These are phyloP conservation scores for Lipomyces kockii DNA, from an alignment of 805 yeast genomes.

Conservation along the genomic window DNA sequence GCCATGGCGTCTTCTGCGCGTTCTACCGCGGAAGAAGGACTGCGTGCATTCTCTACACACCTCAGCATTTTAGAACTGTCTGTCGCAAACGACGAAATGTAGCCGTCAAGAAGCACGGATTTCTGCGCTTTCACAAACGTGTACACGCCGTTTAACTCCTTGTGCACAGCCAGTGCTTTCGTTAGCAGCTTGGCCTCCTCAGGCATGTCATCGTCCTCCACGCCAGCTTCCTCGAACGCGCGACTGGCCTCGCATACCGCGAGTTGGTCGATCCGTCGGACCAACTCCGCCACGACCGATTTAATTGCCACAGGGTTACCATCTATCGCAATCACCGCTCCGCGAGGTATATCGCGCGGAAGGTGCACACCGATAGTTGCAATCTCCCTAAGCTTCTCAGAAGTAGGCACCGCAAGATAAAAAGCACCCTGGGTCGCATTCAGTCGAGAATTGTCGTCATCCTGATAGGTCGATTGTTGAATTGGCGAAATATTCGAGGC, in stretches of 20 bases:
- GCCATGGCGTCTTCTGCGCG: background rate
- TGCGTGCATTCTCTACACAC: background rate
- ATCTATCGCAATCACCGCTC: conserved; percentile 32
- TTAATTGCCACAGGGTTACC: conserved; percentile 14
- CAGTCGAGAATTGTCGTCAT: conserved; percentile 2
- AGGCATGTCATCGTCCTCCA: background rate
- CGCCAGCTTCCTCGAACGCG: background rate
- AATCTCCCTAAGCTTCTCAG: conserved; percentile 7
- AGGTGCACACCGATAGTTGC: conserved; percentile 4
- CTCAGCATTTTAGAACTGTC: conserved; percentile 14
- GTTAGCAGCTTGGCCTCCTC: conserved; percentile 19
- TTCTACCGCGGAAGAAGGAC: background rate
- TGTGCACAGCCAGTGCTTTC: conserved; percentile 21
- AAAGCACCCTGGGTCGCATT: background rate
- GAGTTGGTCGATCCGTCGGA: conserved; percentile 14
- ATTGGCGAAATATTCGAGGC: background rate
- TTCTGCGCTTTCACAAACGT: conserved; percentile 16
- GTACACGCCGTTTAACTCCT: conserved; percentile 11
- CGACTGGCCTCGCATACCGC: conserved; percentile 6
- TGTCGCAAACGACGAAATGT: conserved; percentile 13
- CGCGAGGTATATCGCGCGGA: conserved; percentile 20
- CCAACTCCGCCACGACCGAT: conserved; percentile 4
- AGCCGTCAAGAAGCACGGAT: conserved; percentile 22
- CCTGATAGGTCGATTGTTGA: background rate
- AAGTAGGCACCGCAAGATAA: background rate